A percentile compares a stretch with the other conserved stretches of the same genome.
Conservation (phyloP, 495 filamentous ascomycete species). For the Choiromyces venosus region DNA sequence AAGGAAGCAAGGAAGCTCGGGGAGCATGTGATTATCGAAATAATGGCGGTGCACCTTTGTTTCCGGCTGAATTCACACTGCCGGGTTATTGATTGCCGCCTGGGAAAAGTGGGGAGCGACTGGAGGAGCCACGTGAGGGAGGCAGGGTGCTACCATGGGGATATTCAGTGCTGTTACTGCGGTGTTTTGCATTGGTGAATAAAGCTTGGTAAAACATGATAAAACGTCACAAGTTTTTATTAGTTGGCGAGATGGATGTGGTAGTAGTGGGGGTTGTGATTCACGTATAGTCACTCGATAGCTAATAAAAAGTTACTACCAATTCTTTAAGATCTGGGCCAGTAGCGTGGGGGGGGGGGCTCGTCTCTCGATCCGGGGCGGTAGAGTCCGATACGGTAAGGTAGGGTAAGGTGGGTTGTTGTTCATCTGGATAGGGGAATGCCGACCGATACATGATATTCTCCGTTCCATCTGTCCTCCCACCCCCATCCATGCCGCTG, state of each 20-base stretch:
- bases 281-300: not conserved
- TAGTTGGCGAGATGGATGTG: not conserved
- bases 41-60: not conserved
- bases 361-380: not conserved
- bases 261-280: not conserved
- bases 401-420: not conserved
- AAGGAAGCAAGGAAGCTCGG: not conserved
- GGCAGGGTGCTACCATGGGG: not conserved
- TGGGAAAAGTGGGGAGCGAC: not conserved
- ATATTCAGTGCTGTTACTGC: not conserved
- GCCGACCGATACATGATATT: not conserved
- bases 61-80: not conserved
- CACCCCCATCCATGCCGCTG: not conserved
- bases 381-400: not conserved
- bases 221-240: not conserved
- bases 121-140: not conserved
- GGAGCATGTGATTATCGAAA: not conserved
- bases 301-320: not conserved
- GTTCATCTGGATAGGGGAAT: not conserved
- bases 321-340: not conserved
- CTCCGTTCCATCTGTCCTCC: not conserved
- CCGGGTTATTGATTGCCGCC: not conserved
- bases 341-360: not conserved
- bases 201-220: not conserved
- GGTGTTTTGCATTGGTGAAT: not conserved